These are phyloP conservation scores for Prunus yedoensis DNA, from an alignment of 331 rosid genomes.

Conservation along the genomic window DNA sequence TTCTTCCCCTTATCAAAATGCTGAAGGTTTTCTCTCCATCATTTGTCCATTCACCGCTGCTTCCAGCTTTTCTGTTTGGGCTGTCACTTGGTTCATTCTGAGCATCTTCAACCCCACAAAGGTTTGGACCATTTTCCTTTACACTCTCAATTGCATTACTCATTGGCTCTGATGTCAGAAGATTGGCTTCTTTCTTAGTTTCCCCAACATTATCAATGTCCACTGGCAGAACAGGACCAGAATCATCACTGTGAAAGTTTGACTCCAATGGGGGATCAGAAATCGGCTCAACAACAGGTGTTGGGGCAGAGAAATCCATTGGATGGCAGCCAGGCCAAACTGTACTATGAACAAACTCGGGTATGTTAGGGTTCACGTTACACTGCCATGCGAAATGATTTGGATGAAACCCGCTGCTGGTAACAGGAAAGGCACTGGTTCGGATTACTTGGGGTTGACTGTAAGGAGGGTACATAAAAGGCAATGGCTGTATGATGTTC, in stretches of 20 bases:
- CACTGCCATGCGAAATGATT: slow-evolving; percentile 83
- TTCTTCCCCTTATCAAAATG: slow-evolving; percentile 85
- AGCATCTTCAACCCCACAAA: slow-evolving; percentile 40
- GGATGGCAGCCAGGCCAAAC: slow-evolving; percentile 90
- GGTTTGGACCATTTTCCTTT: slow-evolving; percentile 55
- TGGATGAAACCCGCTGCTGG: slow-evolving; percentile 70
- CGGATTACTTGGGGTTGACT: slow-evolving; percentile 78
- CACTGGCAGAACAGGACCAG: slow-evolving; percentile 48
- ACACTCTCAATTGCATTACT: slow-evolving; percentile 43
- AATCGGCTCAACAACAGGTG: slow-evolving; percentile 62
- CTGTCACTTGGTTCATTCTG: slow-evolving; percentile 33
- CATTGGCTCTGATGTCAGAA: slow-evolving; percentile 34
- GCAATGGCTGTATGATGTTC: slow-evolving; percentile 84
- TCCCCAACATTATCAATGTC: slow-evolving; percentile 54
- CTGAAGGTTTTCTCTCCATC: slow-evolving; percentile 92
- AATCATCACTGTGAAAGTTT: slow-evolving; percentile 40
- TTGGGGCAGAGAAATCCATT: slow-evolving; percentile 66
- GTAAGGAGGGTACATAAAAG: slow-evolving; percentile 78
- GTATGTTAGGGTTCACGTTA: slow-evolving; percentile 52
- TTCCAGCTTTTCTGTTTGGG: slow-evolving; percentile 31
- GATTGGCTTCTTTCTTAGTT: slow-evolving; percentile 40
- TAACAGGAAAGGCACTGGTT: slow-evolving; percentile 66
- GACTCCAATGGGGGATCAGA: slow-evolving; percentile 52
- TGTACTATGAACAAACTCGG: slow-evolving; percentile 65
- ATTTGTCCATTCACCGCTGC: slow-evolving; percentile 41